These are phyloP conservation scores for Scedosporium minutisporum DNA, from an alignment of 2,329 filamentous ascomycete genomes.

Conservation along the genomic window DNA sequence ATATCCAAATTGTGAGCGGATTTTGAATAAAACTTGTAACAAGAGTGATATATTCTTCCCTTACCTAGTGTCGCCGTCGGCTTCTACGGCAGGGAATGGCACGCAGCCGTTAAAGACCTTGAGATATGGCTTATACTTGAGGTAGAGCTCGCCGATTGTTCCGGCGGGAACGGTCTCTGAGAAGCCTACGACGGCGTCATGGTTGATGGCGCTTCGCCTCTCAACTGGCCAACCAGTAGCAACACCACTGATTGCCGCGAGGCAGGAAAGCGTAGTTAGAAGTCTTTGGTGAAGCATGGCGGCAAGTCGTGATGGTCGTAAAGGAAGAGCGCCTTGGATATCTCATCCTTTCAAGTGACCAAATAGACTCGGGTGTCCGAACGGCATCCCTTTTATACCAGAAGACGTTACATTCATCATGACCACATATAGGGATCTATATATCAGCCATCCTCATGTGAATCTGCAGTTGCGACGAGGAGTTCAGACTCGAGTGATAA, in stretches of 20 bases:
- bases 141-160: conserved; percentile 15
- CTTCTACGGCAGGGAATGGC: conserved; percentile 52
- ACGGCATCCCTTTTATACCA: too few relatives aligned
- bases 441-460: too few relatives aligned
- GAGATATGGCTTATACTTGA: conserved; percentile 21
- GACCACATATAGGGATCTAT: too few relatives aligned
- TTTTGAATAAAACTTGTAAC: not conserved
- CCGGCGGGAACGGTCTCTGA: conserved; percentile 16
- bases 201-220: conserved; percentile 14
- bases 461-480: too few relatives aligned
- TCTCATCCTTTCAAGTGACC: too few relatives aligned
- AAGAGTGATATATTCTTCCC: conserved; percentile 7
- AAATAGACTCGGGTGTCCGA: too few relatives aligned
- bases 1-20: not conserved
- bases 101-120: conserved; percentile 49
- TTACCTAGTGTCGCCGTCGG: conserved; percentile 45
- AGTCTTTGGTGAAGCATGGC: not conserved
- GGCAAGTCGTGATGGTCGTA: not conserved
- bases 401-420: too few relatives aligned
- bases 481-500: too few relatives aligned
- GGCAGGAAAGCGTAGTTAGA: not conserved
- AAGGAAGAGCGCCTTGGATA: not conserved
- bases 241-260: not conserved
- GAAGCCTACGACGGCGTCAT: conserved; percentile 18
- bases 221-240: not conserved